Evolutionary conservation across 192 early-diverging fungal genomes (phyloP), one percentile per base, ranked within the genome.

Genomic region (Globomyces pollinis-pini): DNA sequence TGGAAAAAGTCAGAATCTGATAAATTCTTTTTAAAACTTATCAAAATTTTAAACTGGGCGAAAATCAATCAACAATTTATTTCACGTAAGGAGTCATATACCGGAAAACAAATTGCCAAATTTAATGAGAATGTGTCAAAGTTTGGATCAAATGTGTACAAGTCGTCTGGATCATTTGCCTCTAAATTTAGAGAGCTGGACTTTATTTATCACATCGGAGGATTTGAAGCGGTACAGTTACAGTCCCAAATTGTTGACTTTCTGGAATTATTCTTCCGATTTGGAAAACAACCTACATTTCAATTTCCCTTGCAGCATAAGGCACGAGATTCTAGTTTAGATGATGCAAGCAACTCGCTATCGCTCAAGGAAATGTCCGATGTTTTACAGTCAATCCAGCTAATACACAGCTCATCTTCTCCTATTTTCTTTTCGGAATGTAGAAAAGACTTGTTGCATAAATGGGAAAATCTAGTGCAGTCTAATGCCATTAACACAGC

Each of bases 361-460:
- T 55, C 52, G 2, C 18, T 55, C 3, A 36, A 55, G 13, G 70
- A 79, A 34, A 59, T 79, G 34, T 69, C 73, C 0, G 58, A 55
- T 11, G 57, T 76, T 1, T 34, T 80, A 7, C 69, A 69, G 5
- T 73, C 72, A 3, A 61, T 80, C 15, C 63, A 65, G 16, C 50
- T 74, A 11, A 54, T 77, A 4, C 70, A 77, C 52, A 69, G 65
- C 38, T 67, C 70, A 1, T 59, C 61, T 8, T 80, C 69, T 36
- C 74, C 73, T 11, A 54, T 80, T n/a, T 59, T 80, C 30, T 77
- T 80, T 47, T 63, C 74, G 20, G 73, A 71, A 18, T 42, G 69
- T 7, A n/a, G 71, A 4, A 55, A 21, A 32, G 52, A 55, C 29
- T 39, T 55, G 31, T 24, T 55, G 13, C 33, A 24, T 23, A 55